phyloP scores from a whole-genome alignment of 768 basidiomycete species.

The Pleurotus cornucopiae region DNA sequence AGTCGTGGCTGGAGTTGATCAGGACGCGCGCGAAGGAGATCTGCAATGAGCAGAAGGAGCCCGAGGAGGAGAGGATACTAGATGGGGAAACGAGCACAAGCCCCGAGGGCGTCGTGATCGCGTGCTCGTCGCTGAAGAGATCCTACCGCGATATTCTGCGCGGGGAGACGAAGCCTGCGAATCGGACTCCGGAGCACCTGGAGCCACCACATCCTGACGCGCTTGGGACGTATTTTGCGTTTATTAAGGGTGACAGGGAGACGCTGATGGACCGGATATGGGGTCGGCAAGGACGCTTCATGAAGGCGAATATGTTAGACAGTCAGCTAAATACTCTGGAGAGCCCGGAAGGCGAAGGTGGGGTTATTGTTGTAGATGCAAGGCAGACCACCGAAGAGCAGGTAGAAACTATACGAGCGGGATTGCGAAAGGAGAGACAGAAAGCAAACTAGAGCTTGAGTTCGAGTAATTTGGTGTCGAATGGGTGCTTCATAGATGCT shows the following conservation, averaged over 20 bases:
- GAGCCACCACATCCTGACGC: slow-evolving; percentile 22
- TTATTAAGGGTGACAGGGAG: slow-evolving; percentile 59
- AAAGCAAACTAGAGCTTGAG: background rate
- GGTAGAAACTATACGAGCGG: slow-evolving; percentile 38
- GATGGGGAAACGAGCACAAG: background rate
- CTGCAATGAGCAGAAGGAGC: slow-evolving; percentile 16
- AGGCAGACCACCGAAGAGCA: slow-evolving; percentile 55
- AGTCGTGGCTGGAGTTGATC: slow-evolving; percentile 80
- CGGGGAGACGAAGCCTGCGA: slow-evolving; percentile 32
- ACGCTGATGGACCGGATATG: slow-evolving; percentile 61
- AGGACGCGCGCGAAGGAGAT: slow-evolving; percentile 57
- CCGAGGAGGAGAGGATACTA: slow-evolving; percentile 1
- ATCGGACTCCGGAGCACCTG: slow-evolving; percentile 18
- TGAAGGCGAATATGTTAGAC: slow-evolving; percentile 80
- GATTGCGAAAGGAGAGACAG: slow-evolving; percentile 24
- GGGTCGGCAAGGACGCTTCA: slow-evolving; percentile 69
- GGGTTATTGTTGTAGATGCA: slow-evolving; percentile 59
- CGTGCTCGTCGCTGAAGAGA: slow-evolving; percentile 80
- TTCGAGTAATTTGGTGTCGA: too few relatives aligned
- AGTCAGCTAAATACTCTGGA: slow-evolving; percentile 74
- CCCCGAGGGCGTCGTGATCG: slow-evolving; percentile 57
- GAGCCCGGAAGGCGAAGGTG: slow-evolving; percentile 61
- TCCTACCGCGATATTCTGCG: slow-evolving; percentile 81
- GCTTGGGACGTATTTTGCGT: slow-evolving; percentile 76
- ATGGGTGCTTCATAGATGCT: too few relatives aligned